phyloP scores from a whole-genome alignment of 2,329 filamentous ascomycete species.

The Proliferodiscus dingleyae region DNA sequence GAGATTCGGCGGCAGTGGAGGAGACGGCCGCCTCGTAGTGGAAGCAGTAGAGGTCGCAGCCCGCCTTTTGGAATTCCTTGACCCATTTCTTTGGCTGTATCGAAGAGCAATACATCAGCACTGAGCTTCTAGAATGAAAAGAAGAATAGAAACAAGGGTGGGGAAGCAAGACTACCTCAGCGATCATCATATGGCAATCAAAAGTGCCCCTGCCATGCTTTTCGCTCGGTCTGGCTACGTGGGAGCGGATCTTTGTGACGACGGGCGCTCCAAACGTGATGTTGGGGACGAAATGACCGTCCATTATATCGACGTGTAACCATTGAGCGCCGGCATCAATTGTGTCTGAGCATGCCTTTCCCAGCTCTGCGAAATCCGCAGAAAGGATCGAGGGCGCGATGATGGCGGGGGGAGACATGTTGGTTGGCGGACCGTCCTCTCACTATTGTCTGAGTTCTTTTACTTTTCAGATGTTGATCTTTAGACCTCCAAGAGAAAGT shows the following conservation, averaged over 20 bases:
- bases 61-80: conserved; percentile 86
- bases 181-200: conserved; percentile 99
- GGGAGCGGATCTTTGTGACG: conserved; percentile 84
- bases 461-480: too few species aligned
- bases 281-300: conserved; percentile 98
- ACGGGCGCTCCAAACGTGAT: conserved; percentile 95
- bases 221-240: conserved; percentile 70
- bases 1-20: conserved; percentile 78
- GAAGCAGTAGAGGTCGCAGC: conserved; percentile 99
- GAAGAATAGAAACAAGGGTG: too few species aligned
- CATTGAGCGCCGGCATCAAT: conserved; percentile 83
- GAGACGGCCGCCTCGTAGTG: conserved; percentile 92
- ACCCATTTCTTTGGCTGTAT: conserved; percentile 98
- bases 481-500: too few species aligned
- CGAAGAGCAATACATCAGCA: too few species aligned
- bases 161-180: conserved; percentile 61
- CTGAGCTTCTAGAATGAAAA: too few species aligned
- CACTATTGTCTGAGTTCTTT: too few species aligned
- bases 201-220: conserved; percentile 82
- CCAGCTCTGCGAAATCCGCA: conserved; percentile 88
- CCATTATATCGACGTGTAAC: conserved; percentile 81
- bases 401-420: conserved; percentile 88
- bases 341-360: conserved; percentile 78
- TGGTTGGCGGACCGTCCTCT: too few species aligned
- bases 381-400: conserved; percentile 98